Evolutionary conservation across 345 rosid species (phyloP).

Genomic region (Noccaea caerulescens): DNA sequence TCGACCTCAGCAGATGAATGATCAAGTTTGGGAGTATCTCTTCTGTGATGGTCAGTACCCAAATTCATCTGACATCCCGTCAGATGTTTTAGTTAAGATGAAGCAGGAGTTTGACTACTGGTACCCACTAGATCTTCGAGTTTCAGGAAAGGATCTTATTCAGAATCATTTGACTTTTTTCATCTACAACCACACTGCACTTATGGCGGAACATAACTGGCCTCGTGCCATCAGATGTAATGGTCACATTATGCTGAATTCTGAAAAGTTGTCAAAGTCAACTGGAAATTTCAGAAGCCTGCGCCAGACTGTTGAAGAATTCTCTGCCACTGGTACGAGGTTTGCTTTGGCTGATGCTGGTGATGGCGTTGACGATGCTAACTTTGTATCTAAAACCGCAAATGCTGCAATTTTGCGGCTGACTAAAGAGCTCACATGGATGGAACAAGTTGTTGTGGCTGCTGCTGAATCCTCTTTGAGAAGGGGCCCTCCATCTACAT

Average conservation of each 20-base stretch:
- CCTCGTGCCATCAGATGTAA: slow-evolving; percentile 95
- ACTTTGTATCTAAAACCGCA: slow-evolving; percentile 87
- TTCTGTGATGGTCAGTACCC: slow-evolving; percentile 80
- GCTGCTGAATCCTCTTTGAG: slow-evolving; percentile 70
- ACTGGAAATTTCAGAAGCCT: slow-evolving; percentile 94
- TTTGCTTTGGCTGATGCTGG: slow-evolving; percentile 95
- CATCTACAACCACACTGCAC: slow-evolving; percentile 76
- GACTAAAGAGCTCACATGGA: slow-evolving; percentile 89
- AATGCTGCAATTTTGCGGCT: slow-evolving; percentile 89
- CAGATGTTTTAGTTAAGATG: slow-evolving; percentile 73
- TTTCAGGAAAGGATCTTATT: slow-evolving; percentile 94
- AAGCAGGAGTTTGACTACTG: slow-evolving; percentile 95
- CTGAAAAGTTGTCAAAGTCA: slow-evolving; percentile 96
- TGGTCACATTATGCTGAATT: slow-evolving; percentile 93
- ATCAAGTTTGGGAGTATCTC: slow-evolving; percentile 89
- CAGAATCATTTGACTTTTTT: slow-evolving; percentile 92
- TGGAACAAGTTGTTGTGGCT: slow-evolving; percentile 74
- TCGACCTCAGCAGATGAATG: slow-evolving; percentile 77
- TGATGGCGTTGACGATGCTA: slow-evolving; percentile 97
- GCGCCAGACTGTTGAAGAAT: slow-evolving; percentile 80
- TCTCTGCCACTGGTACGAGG: slow-evolving; percentile 89
- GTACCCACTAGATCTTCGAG: slow-evolving; percentile 97
- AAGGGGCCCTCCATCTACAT: slow-evolving; percentile 68
- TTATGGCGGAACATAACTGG: slow-evolving; percentile 80
- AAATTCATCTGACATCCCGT: slow-evolving; percentile 59